Conservation (phyloP, 2,329 filamentous ascomycete species). For the Davidsoniella australis region DNA sequence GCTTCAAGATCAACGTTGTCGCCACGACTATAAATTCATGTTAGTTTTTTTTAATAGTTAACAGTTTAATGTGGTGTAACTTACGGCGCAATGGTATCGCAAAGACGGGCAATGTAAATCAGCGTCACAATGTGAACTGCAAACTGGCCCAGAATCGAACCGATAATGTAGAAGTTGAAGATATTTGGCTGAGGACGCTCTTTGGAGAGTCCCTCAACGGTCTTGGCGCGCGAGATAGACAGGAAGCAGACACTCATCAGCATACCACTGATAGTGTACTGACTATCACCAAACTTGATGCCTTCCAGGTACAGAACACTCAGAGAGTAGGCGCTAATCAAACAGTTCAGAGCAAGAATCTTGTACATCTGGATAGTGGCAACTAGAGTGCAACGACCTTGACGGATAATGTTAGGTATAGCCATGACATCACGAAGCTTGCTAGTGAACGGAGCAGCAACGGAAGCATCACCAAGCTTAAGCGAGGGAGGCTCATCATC, state of each 20-base stretch:
- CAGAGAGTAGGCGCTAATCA: conserved; percentile 94
- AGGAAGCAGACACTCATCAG: conserved; percentile 99
- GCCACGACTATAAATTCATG: conserved; percentile 24
- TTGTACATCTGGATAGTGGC: conserved; percentile 99
- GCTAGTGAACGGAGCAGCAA: conserved; percentile 92
- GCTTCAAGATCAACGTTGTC: conserved; percentile 73
- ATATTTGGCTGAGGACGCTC: conserved; percentile 97
- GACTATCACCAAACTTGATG: conserved; percentile 97
- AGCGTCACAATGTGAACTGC: conserved; percentile 87
- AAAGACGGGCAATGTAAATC: conserved; percentile 83
- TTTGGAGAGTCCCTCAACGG: conserved; percentile 88
- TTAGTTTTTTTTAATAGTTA: conserved; percentile 16
- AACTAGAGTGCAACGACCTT: conserved; percentile 91
- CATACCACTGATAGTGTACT: conserved; percentile 98
- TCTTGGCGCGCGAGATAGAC: conserved; percentile 92
- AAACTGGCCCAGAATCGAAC: conserved; percentile 92
- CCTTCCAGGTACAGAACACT: conserved; percentile 93
- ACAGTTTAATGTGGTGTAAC: conserved; percentile 20
- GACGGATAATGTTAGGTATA: conserved; percentile 94
- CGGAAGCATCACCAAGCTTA: conserved; percentile 92
- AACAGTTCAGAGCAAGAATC: conserved; percentile 90
- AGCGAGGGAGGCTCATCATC: conserved; percentile 86
- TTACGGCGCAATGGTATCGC: conserved; percentile 72
- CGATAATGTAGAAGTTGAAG: conserved; percentile 98
- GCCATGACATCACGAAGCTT: conserved; percentile 95